Evolutionary conservation across 2,329 filamentous ascomycete species (phyloP).

Genomic region (Thelonectria blattea): DNA sequence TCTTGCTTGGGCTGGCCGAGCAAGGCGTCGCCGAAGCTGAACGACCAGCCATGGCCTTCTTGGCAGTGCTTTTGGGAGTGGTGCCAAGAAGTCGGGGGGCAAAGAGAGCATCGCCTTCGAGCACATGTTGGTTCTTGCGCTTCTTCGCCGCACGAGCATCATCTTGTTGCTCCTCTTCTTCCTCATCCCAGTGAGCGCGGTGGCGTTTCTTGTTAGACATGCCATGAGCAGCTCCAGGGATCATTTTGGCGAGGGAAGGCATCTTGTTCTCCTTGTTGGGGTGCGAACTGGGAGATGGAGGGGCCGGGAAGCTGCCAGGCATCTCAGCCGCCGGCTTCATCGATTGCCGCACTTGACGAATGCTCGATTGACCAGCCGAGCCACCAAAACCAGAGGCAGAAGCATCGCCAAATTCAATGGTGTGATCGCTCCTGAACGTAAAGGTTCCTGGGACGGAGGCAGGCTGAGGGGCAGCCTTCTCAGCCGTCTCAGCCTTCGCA

Average conservation of each 20-base stretch:
- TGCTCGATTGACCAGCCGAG: conserved; percentile 63
- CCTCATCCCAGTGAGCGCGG: conserved; percentile 62
- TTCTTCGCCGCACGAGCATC: conserved; percentile 63
- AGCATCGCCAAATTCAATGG: conserved; percentile 61
- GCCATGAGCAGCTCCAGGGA: conserved; percentile 63
- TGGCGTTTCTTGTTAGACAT: conserved; percentile 71
- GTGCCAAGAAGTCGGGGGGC: conserved; percentile 53
- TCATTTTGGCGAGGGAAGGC: conserved; percentile 44
- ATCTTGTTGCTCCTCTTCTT: conserved; percentile 57
- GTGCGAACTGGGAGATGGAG: conserved; percentile 41
- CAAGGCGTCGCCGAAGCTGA: conserved; percentile 32
- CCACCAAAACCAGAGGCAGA: conserved; percentile 61
- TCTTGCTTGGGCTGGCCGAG: conserved; percentile 57
- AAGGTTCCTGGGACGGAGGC: conserved; percentile 63
- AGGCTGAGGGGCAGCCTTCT: conserved; percentile 33
- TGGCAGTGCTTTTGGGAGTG: conserved; percentile 43
- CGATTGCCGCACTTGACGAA: conserved; percentile 65
- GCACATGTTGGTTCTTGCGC: conserved; percentile 55
- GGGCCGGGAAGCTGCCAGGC: conserved; percentile 61
- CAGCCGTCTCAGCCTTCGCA: conserved; percentile 14
- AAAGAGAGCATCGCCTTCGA: conserved; percentile 59
- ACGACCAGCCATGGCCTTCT: conserved; percentile 44
- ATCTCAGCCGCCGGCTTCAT: conserved; percentile 52
- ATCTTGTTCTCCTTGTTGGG: conserved; percentile 63
- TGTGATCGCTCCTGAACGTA: conserved; percentile 70